Evolutionary conservation across 2,329 filamentous ascomycete genomes (phyloP), one percentile per base, ranked within the genome.

Genomic region (Colletotrichum somersetense): DNA sequence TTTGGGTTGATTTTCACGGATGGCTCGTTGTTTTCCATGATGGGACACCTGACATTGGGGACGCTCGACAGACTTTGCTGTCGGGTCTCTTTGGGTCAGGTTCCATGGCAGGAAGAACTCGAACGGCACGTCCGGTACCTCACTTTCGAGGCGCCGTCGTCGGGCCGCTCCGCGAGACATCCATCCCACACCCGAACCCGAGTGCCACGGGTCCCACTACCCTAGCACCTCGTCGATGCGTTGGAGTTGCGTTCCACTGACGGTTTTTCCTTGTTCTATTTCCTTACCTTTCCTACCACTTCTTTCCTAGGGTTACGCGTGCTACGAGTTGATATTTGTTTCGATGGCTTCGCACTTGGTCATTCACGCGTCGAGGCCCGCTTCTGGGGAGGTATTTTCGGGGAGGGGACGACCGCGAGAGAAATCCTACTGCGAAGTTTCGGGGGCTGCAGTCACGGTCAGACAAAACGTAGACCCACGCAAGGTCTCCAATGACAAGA

Each of bases 91-190:
- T 16, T 46, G 38, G 44, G 26, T 50, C 18, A 48, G 33, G 52
- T 50, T 69, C 55, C 52, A 26, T 65, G 59, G 66, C 61, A 72
- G 69, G 66, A 72, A 72, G 69, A 63, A 69, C 33, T 74, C 71
- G 81, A 83, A 83, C 80, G 82, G 82, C 81, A 82, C 77, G 78
- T 76, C 81, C 81, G 80, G 78, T 81, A 79, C 77, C 77, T 76
- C 76, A 76, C 74, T 53, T 62, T 75, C 71, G 76, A 78, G 65
- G 77, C 80, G 77, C 79, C 79, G 79, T 64, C 64, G 61, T 75
- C 76, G 75, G 75, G 76, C 55, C 62, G 67, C 67, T 33, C 56
- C 42, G 71, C 67, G 71, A 73, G 67, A 73, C 71, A 69, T 66
- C 65, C 50, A 46, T 57, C 56, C 12, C 44, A 30, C 44, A 46